Percentiles rank a stretch among this genome's conserved stretches.
phyloP scores from a whole-genome alignment of 2,329 filamentous ascomycete species.

The Diplodia seriata region DNA sequence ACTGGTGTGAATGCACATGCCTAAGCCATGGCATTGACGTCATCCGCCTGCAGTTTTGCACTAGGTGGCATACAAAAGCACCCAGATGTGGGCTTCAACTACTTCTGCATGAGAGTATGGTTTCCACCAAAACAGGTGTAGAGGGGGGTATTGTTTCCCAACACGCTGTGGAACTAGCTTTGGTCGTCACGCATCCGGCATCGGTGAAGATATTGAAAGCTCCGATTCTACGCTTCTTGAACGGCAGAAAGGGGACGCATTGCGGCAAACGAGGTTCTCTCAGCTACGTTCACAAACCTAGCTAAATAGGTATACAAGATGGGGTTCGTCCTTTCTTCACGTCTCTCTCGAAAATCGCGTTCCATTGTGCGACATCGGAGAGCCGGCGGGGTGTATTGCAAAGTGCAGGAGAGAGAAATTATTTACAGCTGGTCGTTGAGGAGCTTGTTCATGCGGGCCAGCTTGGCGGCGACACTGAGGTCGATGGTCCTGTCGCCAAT shows the following conservation, averaged over 20 bases:
- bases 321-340: not conserved
- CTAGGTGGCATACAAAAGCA: too few species aligned
- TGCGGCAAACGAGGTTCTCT: constrained; percentile 1
- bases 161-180: too few species aligned
- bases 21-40: not conserved
- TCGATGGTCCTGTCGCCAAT: constrained; percentile 98
- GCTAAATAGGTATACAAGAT: constrained; percentile 26
- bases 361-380: constrained; percentile 22
- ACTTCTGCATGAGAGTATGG: too few species aligned
- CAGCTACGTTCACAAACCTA: constrained; percentile 15
- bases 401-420: not conserved
- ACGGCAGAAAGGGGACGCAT: not conserved
- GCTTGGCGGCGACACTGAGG: constrained; percentile 91
- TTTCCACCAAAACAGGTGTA: too few species aligned
- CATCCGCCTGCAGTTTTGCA: not conserved
- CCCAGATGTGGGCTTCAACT: too few species aligned
- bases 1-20: too few species aligned
- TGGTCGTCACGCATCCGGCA: not conserved
- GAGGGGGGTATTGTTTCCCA: too few species aligned
- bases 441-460: constrained; percentile 99
- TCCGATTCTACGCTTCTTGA: constrained; percentile 7
- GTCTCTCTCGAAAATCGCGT: not conserved
- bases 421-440: constrained; percentile 95
- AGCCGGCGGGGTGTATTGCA: not conserved
- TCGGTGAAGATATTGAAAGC: not conserved